Conservation (phyloP, 169 alveolate genomes). For the Amoebophrya sp. region DNA sequence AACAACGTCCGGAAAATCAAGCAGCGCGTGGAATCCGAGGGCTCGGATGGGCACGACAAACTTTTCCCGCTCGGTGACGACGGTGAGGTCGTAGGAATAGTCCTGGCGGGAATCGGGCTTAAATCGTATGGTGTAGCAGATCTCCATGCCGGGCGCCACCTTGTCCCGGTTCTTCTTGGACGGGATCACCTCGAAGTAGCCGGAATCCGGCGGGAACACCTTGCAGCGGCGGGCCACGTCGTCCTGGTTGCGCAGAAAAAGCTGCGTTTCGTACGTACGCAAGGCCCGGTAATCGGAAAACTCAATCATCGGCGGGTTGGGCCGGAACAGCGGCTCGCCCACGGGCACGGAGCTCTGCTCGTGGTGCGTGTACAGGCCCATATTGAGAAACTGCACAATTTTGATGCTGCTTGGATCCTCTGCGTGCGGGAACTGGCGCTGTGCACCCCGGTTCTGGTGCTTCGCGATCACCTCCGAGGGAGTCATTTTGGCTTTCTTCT, state of each 20-base stretch:
- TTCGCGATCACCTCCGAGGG: not conserved
- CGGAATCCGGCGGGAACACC: not conserved
- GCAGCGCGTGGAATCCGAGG: slow-evolving; percentile 70
- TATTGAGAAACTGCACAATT: not conserved
- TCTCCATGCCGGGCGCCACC: slow-evolving; percentile 50
- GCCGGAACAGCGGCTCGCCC: not conserved
- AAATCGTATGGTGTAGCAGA: slow-evolving; percentile 39
- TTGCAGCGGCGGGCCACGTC: not conserved
- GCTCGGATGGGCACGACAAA: slow-evolving; percentile 78
- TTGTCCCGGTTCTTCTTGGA: slow-evolving; percentile 27
- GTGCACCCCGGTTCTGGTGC: not conserved
- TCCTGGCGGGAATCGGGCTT: slow-evolving; percentile 55
- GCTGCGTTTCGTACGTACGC: slow-evolving; percentile 18
- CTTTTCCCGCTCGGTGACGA: slow-evolving; percentile 80
- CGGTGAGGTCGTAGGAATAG: slow-evolving; percentile 75
- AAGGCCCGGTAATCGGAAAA: not conserved
- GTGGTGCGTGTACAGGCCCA: not conserved
- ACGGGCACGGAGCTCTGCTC: not conserved
- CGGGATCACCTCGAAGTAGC: slow-evolving; percentile 10
- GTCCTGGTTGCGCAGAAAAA: not conserved
- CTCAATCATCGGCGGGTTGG: not conserved
- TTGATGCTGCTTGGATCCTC: not conserved
- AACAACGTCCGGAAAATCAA: slow-evolving; percentile 77
- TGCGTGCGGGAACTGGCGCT: not conserved
- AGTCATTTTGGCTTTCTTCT: not conserved